Evolutionary conservation across 805 yeast species (phyloP), one percentile per base, ranked within the genome.

Genomic region (Zygosaccharomyces rouxii): DNA sequence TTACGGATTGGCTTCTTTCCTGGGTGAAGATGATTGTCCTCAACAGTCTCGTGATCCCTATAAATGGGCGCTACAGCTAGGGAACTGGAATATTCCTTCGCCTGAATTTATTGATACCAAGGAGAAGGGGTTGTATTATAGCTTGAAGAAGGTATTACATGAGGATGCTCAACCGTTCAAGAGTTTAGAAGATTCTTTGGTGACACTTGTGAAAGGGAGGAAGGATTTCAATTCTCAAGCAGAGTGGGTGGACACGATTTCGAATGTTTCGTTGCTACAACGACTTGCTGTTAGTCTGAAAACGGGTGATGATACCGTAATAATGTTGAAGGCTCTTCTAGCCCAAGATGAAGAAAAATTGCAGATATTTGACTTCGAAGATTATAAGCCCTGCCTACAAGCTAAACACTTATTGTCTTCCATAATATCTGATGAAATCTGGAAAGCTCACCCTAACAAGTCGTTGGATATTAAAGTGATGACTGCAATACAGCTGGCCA

Each of bases 11-110:
- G 75, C 90, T 0, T 72, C 70, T 29, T 35, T 50, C 4, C 53
- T 79, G n/a, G 63, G 75, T 7, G 64, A 68, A 33, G 64, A 67
- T 7, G 55, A 52, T n/a, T 28, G 53, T 10, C 48, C 30, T 0
- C 43, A 48, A 5, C 55, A 56, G 9, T 44, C 52, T 1, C 61
- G 58, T 19, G 62, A 63, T 21, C 49, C 66, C 1, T 85, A 75
- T 60, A 80, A 77, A 49, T 82, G 89, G 79, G 78, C 82, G 0
- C 84, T 96, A 89, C 85, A 85, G 58, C 65, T 90, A 35, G 78
- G 76, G 38, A 77, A 79, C 43, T 90, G 97, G 97, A 84, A 84
- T 46, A 51, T 86, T 1, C 87, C 95, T 0, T 52, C 61, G 0
- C 73, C 82, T 1, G 61, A 58, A 2, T 54, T 50, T 0, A 60